Evolutionary conservation across 768 basidiomycete species (phyloP).

Genomic region (Pulveroboletus frians): DNA sequence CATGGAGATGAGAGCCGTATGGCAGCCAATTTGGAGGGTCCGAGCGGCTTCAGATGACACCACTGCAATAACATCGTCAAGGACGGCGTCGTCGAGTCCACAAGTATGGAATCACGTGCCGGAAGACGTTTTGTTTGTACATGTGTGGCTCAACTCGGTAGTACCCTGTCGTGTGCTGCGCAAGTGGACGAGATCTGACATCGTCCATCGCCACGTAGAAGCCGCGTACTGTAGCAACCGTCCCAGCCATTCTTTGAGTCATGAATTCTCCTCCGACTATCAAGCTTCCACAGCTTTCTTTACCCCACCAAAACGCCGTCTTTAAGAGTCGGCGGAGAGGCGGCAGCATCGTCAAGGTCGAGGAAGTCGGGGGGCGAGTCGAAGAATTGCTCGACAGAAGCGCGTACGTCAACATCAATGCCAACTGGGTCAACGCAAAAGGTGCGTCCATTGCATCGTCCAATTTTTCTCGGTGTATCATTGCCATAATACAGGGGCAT

Average conservation of each 20-base stretch:
- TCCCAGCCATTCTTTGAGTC: not conserved
- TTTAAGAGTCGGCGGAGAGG: slow-evolving; percentile 53
- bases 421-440: slow-evolving; percentile 92
- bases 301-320: slow-evolving; percentile 26
- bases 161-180: not conserved
- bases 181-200: not conserved
- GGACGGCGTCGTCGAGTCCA: not conserved
- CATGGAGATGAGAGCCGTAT: slow-evolving; percentile 67
- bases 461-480: not conserved
- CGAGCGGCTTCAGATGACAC: slow-evolving; percentile 57
- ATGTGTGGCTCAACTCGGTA: slow-evolving; percentile 6
- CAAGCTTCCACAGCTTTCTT: slow-evolving; percentile 47
- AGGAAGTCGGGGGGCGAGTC: slow-evolving; percentile 67
- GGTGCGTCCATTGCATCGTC: slow-evolving; percentile 40
- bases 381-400: slow-evolving; percentile 78
- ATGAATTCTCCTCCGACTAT: slow-evolving; percentile 54
- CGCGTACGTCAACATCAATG: slow-evolving; percentile 80
- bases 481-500: slow-evolving; percentile 65
- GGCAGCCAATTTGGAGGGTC: slow-evolving; percentile 56
- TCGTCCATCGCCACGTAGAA: not conserved
- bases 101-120: slow-evolving; percentile 15
- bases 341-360: slow-evolving; percentile 78
- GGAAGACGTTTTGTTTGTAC: slow-evolving; percentile 4
- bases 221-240: not conserved
- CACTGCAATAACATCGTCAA: slow-evolving; percentile 56